A percentile compares a stretch with the other conserved stretches of the same genome.
These are phyloP conservation scores for Syncephalastrum contaminatum DNA, from an alignment of 371 early-diverging fungal species.

Conservation along the genomic window DNA sequence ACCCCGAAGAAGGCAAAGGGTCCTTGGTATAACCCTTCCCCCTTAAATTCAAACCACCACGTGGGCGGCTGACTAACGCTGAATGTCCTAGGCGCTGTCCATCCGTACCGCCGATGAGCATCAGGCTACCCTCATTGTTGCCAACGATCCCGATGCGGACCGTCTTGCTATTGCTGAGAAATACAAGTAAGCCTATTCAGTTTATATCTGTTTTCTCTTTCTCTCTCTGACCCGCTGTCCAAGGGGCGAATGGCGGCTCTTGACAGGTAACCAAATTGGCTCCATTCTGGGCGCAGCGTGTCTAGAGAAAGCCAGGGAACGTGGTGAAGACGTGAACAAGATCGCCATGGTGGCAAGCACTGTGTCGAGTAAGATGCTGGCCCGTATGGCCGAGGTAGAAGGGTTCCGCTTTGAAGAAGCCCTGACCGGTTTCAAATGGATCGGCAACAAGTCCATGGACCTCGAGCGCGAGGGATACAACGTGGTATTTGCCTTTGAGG, in stretches of 20 bases:
- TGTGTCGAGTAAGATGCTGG: slow-evolving; percentile 87
- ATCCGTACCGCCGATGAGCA: slow-evolving; percentile 68
- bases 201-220: neutral
- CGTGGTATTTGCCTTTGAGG: slow-evolving; percentile 88
- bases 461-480: slow-evolving; percentile 58
- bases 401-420: slow-evolving; percentile 88
- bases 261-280: slow-evolving; percentile 93
- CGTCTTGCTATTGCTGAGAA: slow-evolving; percentile 89
- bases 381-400: slow-evolving; percentile 71
- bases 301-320: slow-evolving; percentile 57
- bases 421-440: slow-evolving; percentile 96
- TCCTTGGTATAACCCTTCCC: slow-evolving; percentile 54
- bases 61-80: neutral
- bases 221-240: neutral
- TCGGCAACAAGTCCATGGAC: slow-evolving; percentile 80
- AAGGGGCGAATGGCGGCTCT: slow-evolving; percentile 76
- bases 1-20: slow-evolving; percentile 93
- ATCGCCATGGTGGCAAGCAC: slow-evolving; percentile 87
- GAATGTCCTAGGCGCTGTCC: slow-evolving; percentile 55
- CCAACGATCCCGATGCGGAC: slow-evolving; percentile 99
- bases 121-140: slow-evolving; percentile 73
- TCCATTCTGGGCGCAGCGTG: slow-evolving; percentile 76
- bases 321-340: slow-evolving; percentile 49
- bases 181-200: slow-evolving; percentile 34
- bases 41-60: neutral